Conservation (phyloP, 2,329 filamentous ascomycete species). For the Aspergillus pseudoglaucus region DNA sequence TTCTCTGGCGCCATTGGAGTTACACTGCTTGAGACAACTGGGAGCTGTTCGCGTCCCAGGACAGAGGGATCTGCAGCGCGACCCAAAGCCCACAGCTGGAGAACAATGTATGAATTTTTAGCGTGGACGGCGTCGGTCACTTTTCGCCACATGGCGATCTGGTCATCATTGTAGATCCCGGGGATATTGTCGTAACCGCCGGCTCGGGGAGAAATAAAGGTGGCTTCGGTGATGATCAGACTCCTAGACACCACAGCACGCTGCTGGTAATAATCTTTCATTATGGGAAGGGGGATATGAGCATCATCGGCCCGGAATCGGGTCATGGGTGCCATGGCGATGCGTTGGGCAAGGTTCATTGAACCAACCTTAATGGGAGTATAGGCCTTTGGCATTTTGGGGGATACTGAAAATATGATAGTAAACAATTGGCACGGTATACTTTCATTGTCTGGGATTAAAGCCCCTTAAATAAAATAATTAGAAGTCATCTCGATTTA, state of each 20-base stretch:
- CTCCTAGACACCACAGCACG: conserved; percentile 49
- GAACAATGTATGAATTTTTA: conserved; percentile 55
- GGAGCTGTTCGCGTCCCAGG: conserved; percentile 10
- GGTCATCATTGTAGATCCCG: conserved; percentile 50
- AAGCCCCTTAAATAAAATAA: no score
- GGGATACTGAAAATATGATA: conserved; percentile 22
- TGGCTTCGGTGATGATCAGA: conserved; percentile 54
- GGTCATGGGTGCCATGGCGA: conserved; percentile 55
- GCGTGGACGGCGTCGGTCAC: conserved; percentile 58
- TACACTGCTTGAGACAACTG: conserved; percentile 16
- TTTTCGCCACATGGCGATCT: conserved; percentile 54
- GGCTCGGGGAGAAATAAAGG: conserved; percentile 43
- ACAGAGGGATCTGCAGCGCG: conserved; percentile 43
- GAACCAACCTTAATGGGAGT: conserved; percentile 37
- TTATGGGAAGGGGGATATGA: conserved; percentile 41
- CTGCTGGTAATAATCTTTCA: conserved; percentile 49
- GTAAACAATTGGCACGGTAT: no score
- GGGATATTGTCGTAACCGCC: conserved; percentile 49
- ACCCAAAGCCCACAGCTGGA: conserved; percentile 58
- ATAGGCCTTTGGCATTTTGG: conserved; percentile 4
- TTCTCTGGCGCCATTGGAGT: conserved; percentile 2
- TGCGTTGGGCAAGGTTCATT: conserved; percentile 37
- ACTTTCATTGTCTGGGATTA: no score
- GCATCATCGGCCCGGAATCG: conserved; percentile 44
- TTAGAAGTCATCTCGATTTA: no score